phyloP scores from a whole-genome alignment of 768 basidiomycete species.

The Botryobasidium botryosum region DNA sequence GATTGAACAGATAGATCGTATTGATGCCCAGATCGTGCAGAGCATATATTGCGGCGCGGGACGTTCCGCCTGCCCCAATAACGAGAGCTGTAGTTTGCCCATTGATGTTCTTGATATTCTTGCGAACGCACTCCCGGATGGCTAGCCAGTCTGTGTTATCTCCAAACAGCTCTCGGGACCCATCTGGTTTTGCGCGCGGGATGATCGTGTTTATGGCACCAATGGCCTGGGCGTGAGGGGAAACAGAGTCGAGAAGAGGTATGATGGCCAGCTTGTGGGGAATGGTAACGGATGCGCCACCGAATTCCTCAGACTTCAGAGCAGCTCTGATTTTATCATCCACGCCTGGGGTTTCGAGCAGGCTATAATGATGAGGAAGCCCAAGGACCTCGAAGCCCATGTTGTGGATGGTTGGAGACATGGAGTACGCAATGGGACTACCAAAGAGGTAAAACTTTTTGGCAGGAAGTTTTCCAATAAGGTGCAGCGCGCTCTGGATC shows the following conservation, averaged over 20 bases:
- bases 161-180: conserved; percentile 44
- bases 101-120: conserved; percentile 15
- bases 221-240: conserved; percentile 65
- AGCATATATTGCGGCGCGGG: conserved; percentile 87
- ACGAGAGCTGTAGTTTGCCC: conserved; percentile 46
- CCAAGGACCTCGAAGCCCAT: conserved; percentile 67
- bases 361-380: conserved; percentile 63
- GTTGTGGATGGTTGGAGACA: conserved; percentile 90
- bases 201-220: conserved; percentile 94
- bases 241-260: conserved; percentile 58
- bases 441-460: conserved; percentile 78
- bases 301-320: conserved; percentile 55
- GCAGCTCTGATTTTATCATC: conserved; percentile 46
- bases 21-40: conserved; percentile 49
- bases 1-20: conserved; percentile 74
- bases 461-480: conserved; percentile 62
- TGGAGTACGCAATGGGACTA: conserved; percentile 70
- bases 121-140: conserved; percentile 37
- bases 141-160: conserved; percentile 97
- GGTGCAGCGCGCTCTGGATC: conserved; percentile 64
- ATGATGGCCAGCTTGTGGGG: conserved; percentile 89
- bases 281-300: conserved; percentile 93
- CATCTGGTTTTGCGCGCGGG: conserved; percentile 27
- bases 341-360: conserved; percentile 57
- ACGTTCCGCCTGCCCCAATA: conserved; percentile 90